A percentile compares a stretch with the other conserved stretches of the same genome.
Conservation (phyloP, 176 grass and related monocot species). For the Avena atlantica region DNA sequence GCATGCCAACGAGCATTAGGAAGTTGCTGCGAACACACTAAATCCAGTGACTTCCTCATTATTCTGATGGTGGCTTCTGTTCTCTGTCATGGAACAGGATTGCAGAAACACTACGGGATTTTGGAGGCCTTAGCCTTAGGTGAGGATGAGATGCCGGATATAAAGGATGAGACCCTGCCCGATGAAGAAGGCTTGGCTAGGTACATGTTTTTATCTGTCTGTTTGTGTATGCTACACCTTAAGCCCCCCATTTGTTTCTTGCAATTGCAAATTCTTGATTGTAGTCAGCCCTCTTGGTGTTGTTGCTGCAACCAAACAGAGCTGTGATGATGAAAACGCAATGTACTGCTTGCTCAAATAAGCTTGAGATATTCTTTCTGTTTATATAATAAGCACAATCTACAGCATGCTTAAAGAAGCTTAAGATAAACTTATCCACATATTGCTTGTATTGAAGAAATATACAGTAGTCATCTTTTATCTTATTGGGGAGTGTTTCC, state of each 20-base stretch:
- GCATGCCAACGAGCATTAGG: background rate
- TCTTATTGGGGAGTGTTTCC: conserved; percentile 8
- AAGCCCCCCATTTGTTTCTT: conserved; percentile 11
- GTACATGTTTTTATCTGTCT: conserved; percentile 48
- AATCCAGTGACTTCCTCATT: conserved; percentile 15
- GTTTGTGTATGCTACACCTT: conserved; percentile 29
- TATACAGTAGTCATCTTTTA: background rate
- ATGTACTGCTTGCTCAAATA: conserved; percentile 17
- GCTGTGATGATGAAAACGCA: conserved; percentile 10
- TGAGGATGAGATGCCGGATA: conserved; percentile 91
- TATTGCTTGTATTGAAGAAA: conserved; percentile 26
- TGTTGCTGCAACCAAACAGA: conserved; percentile 13
- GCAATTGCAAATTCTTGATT: conserved; percentile 33
- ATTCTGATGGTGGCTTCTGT: background rate
- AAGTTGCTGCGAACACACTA: conserved; percentile 17
- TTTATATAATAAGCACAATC: background rate
- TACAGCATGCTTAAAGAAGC: conserved; percentile 15
- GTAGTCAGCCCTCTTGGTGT: conserved; percentile 16
- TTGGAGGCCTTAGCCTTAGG: conserved; percentile 93
- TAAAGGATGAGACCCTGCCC: conserved; percentile 92
- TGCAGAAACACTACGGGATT: conserved; percentile 93
- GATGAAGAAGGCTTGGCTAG: conserved; percentile 82
- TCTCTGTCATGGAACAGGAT: conserved; percentile 56
- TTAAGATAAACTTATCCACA: conserved; percentile 3
- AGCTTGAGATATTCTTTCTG: background rate